A percentile compares a stretch with the other conserved stretches of the same genome.
Evolutionary conservation across 148 eudicot genomes (phyloP).

Genomic region (Chenopodium suecicum): DNA sequence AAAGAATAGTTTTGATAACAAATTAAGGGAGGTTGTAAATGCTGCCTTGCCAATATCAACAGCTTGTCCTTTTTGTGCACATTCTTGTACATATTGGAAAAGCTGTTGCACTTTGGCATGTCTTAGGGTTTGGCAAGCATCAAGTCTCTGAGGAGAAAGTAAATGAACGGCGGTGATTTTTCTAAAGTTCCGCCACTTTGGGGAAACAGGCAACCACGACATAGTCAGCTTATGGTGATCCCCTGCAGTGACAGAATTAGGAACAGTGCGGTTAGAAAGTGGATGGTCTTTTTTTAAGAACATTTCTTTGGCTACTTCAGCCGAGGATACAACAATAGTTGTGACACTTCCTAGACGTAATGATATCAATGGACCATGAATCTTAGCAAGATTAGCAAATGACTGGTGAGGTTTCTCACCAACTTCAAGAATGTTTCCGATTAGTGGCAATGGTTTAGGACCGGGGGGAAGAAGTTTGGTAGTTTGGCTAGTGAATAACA

Average conservation of each 20-base stretch:
- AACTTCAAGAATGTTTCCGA: slow-evolving; percentile 40
- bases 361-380: slow-evolving; percentile 39
- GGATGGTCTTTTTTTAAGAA: slow-evolving; percentile 16
- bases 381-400: slow-evolving; percentile 33
- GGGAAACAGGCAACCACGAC: slow-evolving; percentile 19
- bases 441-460: slow-evolving; percentile 32
- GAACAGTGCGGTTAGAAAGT: slow-evolving; percentile 29
- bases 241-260: slow-evolving; percentile 23
- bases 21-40: background rate
- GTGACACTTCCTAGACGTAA: slow-evolving; percentile 34
- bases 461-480: slow-evolving; percentile 32
- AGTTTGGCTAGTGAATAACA: background rate
- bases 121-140: slow-evolving; percentile 8
- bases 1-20: slow-evolving; percentile 15
- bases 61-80: background rate
- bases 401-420: slow-evolving; percentile 42
- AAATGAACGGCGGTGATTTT: slow-evolving; percentile 20
- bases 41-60: too few relatives aligned
- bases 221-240: slow-evolving; percentile 20
- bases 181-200: slow-evolving; percentile 20
- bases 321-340: slow-evolving; percentile 40
- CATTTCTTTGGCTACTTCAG: slow-evolving; percentile 42
- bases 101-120: slow-evolving; percentile 14
- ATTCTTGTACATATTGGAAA: slow-evolving; percentile 5
- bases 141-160: slow-evolving; percentile 20